Evolutionary conservation across 148 eudicot species (phyloP).

Genomic region (Dianthus caryophyllus): DNA sequence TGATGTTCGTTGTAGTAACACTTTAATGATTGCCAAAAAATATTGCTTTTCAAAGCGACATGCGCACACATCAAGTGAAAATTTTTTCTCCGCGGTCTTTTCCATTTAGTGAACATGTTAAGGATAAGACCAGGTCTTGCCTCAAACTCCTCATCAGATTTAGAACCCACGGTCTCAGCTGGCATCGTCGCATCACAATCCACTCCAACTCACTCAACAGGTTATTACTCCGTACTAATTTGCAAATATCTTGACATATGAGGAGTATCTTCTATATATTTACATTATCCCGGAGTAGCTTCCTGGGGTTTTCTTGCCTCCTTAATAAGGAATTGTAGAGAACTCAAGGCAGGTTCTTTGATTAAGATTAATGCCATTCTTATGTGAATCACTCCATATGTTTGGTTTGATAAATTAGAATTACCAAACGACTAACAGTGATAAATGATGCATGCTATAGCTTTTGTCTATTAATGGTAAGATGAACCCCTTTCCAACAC

Average conservation of each 20-base stretch:
- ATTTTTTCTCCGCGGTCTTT: conserved; percentile 44
- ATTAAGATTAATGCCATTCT: neutral
- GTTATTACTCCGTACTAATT: conserved; percentile 34
- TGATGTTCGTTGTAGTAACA: too few species aligned
- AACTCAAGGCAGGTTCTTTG: neutral
- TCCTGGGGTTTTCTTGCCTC: neutral
- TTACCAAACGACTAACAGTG: neutral
- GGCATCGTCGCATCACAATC: conserved; percentile 52
- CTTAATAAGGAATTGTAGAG: neutral
- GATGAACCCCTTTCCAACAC: neutral
- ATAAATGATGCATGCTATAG: neutral
- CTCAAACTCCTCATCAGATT: too few species aligned
- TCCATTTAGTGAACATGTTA: conserved; percentile 57
- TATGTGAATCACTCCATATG: too few species aligned
- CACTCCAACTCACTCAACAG: conserved; percentile 71
- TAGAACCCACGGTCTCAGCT: conserved; percentile 62
- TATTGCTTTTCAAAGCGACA: neutral
- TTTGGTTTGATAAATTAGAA: neutral
- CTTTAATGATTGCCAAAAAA: neutral
- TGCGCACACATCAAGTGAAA: neutral
- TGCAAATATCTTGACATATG: too few species aligned
- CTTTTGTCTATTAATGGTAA: neutral
- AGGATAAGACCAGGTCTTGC: conserved; percentile 57
- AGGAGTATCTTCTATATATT: too few species aligned
- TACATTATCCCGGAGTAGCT: neutral